Base-by-base conservation (phyloP, 257 asterid species). In the Capsicum rhomboideum region DNA sequence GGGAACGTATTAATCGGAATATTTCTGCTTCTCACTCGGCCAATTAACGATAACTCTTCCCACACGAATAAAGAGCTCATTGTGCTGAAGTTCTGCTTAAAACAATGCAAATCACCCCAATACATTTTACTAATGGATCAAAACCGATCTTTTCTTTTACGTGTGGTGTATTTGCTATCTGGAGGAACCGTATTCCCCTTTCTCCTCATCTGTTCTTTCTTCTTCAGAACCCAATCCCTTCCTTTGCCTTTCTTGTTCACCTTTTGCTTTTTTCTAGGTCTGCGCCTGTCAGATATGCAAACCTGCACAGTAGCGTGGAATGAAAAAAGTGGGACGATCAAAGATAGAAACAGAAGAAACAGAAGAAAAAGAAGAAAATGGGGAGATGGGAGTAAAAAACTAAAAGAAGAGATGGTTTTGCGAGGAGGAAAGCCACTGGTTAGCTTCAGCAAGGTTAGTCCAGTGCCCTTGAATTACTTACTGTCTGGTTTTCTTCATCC, bases 161-260 rank as follows among this genome's bases (percentile, higher is more conserved):
- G 97, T n/a, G 91, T 98, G 5, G 98, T 93, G 90, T 90, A 96
- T 71, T 89, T 92, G 7, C 98, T 85, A 83, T 96, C 98, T 28
- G 59, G 89, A 58, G 98, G 99, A 84, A 94, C 98, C 0, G 2
- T 83, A 40, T 89, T 91, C 44, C 99, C 99, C 86, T 93, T 96
- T 86, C 91, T 89, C 85, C 97, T 92, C 92, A 92, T 78, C 56
- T 92, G 94, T 16, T 94, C 98, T 90, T 96, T 96, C 93, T 92
- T 93, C 79, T 61, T 72, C 71, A 96, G 82, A 77, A 94, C 90
- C 99, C 98, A 94, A 37, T 88, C 92, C 85, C 89, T 93, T 78
- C 98, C 99, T 89, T 94, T 96, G 17, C 72, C 85, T 83, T 91
- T 94, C 91, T 93, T 91, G 90, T 93, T 96, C 68, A 92, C 64